Percentiles rank a stretch among this genome's conserved stretches.
These are phyloP conservation scores for Ophiostoma piceae DNA, from an alignment of 2,329 filamentous ascomycete species.

Conservation along the genomic window DNA sequence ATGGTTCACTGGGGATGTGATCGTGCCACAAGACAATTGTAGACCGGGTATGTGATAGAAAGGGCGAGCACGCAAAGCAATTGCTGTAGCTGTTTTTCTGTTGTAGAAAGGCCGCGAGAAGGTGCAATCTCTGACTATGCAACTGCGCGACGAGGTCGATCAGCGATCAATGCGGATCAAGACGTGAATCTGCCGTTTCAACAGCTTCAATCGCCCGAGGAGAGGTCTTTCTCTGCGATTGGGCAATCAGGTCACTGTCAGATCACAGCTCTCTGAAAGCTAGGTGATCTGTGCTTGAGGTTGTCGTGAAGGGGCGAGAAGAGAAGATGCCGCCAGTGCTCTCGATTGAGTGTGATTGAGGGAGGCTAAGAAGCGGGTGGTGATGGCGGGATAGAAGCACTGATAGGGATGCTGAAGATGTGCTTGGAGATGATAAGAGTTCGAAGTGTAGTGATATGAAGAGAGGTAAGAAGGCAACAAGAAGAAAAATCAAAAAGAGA, in stretches of 20 bases:
- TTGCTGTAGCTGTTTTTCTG: not conserved
- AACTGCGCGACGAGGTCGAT: not conserved
- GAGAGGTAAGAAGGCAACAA: not conserved
- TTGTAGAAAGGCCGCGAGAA: not conserved
- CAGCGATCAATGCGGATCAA: conserved; percentile 1
- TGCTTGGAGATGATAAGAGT: not conserved
- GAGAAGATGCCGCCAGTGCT: not conserved
- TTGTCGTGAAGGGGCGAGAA: not conserved
- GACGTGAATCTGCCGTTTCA: not conserved
- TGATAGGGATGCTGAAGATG: not conserved
- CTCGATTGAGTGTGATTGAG: conserved; percentile 4
- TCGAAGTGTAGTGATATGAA: not conserved
- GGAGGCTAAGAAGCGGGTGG: not conserved
- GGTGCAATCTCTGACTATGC: not conserved
- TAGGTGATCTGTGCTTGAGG: not conserved
- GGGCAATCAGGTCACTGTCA: not conserved
- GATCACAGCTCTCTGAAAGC: not conserved
- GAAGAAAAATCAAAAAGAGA: not conserved
- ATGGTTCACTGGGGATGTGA: not conserved
- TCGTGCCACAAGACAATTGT: not conserved
- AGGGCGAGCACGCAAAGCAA: not conserved
- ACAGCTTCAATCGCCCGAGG: not conserved
- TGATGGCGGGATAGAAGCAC: not conserved
- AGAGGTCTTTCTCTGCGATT: not conserved
- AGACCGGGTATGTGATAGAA: not conserved